Base-by-base conservation (phyloP, 768 basidiomycete genomes). In the Tephrocybe sp. region DNA sequence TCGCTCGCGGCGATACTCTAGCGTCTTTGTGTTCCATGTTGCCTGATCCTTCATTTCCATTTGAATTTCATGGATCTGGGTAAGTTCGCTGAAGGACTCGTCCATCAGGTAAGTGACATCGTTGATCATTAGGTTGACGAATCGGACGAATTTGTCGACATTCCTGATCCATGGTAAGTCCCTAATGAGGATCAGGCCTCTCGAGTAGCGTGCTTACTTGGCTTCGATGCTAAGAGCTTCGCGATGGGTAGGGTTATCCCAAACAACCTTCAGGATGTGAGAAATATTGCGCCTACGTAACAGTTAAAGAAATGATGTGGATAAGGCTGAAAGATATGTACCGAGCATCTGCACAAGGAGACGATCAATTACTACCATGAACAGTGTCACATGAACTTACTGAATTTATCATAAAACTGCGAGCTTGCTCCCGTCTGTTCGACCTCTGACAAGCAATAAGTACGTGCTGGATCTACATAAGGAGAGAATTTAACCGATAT, bases 321-420 rank as follows among this genome's bases (percentile, higher is more conserved):
- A n/a, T n/a, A 31, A 6, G 15, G 21, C 21, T 27, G 16, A 19
- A 18, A 22, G 27, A 44, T 24, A 45, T 13, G 26, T 28, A 56
- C 55, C 55, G 47, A 43, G 55, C 55, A 53, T 56, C 55, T 56
- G 22, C n/a, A n/a, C n/a, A 15, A 39, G 15, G 24, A 12, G 8
- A 31, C 31, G 13, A 36, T 31, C 37, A 30, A 35, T 37, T n/a
- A 36, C 15, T 16, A 30, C 13, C 19, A 13, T 22, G 26, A 44
- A 39, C 19, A 24, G 37, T 44, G 25, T 41, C 56, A 49, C 41
- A n/a, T 15, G 4, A 13, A 80, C 87, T 56, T 61, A 91, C 90
- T 90, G 62, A 95, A 96, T 83, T 97, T 95, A 67, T 97, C 96
- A 69, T 97, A 98, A 71, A 99, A 98, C 63, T 98, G 96, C 0